Percentiles rank a stretch among this genome's conserved stretches.
phyloP scores from a whole-genome alignment of 495 filamentous ascomycete genomes.

The Recurvomyces mirabilis region DNA sequence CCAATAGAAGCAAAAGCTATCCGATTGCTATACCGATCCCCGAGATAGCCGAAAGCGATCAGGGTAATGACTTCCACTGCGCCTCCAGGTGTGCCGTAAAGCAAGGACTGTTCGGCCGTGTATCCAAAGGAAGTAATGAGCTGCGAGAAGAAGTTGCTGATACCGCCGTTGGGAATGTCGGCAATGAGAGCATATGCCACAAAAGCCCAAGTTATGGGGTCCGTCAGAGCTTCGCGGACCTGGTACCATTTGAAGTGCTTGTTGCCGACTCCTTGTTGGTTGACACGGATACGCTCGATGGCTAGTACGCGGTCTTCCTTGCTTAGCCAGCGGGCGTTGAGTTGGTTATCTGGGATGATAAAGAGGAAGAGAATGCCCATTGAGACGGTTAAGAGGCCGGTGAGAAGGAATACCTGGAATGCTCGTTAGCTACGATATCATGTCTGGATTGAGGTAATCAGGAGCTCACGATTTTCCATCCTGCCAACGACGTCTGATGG shows the following conservation, averaged over 20 bases:
- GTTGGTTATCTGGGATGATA: conserved; percentile 57
- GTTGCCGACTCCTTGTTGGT: conserved; percentile 33
- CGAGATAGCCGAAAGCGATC: conserved; percentile 47
- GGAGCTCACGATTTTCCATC: conserved; percentile 61
- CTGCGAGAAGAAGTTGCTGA: conserved; percentile 64
- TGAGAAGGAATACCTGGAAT: conserved; percentile 60
- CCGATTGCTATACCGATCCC: conserved; percentile 46
- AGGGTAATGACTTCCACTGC: conserved; percentile 55
- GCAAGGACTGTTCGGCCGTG: conserved; percentile 48
- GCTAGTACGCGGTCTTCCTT: conserved; percentile 46
- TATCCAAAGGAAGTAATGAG: conserved; percentile 49
- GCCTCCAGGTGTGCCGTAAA: conserved; percentile 56
- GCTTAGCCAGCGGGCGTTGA: conserved; percentile 56
- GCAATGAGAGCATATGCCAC: conserved; percentile 41
- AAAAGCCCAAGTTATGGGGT: conserved; percentile 45
- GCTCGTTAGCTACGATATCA: too few relatives aligned
- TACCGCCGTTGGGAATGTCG: conserved; percentile 36
- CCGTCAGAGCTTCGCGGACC: conserved; percentile 28
- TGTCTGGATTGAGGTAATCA: too few relatives aligned
- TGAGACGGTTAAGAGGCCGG: conserved; percentile 47
- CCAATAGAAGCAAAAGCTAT: conserved; percentile 36
- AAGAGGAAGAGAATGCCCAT: conserved; percentile 51
- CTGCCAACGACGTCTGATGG: conserved; percentile 43
- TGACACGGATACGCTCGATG: conserved; percentile 30
- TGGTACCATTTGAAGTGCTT: conserved; percentile 26